Base-by-base conservation (phyloP, 306 rosid species). In the Cyclanthera cordifolia region DNA sequence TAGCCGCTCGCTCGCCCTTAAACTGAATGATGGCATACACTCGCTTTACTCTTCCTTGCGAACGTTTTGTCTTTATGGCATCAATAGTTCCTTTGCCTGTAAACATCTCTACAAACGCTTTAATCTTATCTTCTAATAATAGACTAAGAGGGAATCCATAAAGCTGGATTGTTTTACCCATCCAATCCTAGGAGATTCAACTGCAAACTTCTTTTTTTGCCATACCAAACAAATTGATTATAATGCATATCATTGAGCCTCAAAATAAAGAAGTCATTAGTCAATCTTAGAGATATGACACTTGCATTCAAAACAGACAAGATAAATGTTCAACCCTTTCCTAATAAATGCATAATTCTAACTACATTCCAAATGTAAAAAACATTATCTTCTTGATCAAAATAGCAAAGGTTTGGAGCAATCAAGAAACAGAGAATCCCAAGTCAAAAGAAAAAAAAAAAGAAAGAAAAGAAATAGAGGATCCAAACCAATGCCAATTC, bases 1-100 rank as follows among this genome's bases (percentile, higher is more conserved):
- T 73, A 72, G 89, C 92, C 50, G 2, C 45, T 24, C 37, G 10
- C 54, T 37, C 45, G 0, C 63, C 14, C 25, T 61, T 77, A 78
- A 92, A 92, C 73, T 89, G 96, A 54, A 92, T 79, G 41, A 77
- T 82, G 45, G 95, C 96, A 80, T 3, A 79, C 53, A 82, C 77
- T 72, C 85, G 80, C 41, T 23, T 34, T 69, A 11, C 21, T 24
- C 48, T 54, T 6, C 71, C 73, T 70, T 73, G 81, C 25, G 79
- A 70, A 23, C 12, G 63, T 64, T 91, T 85, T 37, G 83, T 1
- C 77, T 79, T 87, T 14, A 84, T 67, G 66, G 87, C 87, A 63
- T n/a, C 77, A 20, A 87, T 77, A 71, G 84, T 81, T 71, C 76
- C 93, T 72, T 77, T 21, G 57, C 95, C 96, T 1, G 85, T 82